phyloP scores from a whole-genome alignment of 345 rosid species.

The Excoecaria agallocha region DNA sequence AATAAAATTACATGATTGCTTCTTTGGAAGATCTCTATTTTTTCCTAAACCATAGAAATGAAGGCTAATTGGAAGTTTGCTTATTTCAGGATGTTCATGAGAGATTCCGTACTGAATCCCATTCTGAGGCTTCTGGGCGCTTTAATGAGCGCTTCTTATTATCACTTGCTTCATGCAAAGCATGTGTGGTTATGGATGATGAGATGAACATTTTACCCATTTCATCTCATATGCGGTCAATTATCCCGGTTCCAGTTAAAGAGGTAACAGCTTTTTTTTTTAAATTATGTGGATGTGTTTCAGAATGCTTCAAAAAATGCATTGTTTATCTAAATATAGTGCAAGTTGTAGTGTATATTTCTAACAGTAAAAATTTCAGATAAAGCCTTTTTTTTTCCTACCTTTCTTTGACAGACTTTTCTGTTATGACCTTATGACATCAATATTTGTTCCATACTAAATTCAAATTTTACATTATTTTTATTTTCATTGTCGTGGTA shows the following conservation, averaged over 20 bases:
- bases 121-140: slow-evolving; percentile 77
- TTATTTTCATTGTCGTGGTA: slow-evolving; percentile 11
- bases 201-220: slow-evolving; percentile 90
- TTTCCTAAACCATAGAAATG: background rate
- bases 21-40: background rate
- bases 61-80: background rate
- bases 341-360: background rate
- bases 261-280: slow-evolving; percentile 51
- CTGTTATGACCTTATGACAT: background rate
- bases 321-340: background rate
- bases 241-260: slow-evolving; percentile 49
- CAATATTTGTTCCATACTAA: background rate
- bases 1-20: background rate
- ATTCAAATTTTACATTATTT: slow-evolving; percentile 9
- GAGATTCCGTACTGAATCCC: slow-evolving; percentile 93
- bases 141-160: slow-evolving; percentile 90
- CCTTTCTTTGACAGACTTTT: slow-evolving; percentile 1
- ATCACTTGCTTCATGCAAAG: slow-evolving; percentile 86
- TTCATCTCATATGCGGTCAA: slow-evolving; percentile 86
- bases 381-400: background rate
- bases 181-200: slow-evolving; percentile 93
- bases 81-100: slow-evolving; percentile 91
- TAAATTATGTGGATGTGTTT: too few relatives aligned
- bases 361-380: background rate
- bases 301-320: background rate